Evolutionary conservation across 2,329 filamentous ascomycete species (phyloP).

Genomic region (Neoscytalidium dimidiatum): DNA sequence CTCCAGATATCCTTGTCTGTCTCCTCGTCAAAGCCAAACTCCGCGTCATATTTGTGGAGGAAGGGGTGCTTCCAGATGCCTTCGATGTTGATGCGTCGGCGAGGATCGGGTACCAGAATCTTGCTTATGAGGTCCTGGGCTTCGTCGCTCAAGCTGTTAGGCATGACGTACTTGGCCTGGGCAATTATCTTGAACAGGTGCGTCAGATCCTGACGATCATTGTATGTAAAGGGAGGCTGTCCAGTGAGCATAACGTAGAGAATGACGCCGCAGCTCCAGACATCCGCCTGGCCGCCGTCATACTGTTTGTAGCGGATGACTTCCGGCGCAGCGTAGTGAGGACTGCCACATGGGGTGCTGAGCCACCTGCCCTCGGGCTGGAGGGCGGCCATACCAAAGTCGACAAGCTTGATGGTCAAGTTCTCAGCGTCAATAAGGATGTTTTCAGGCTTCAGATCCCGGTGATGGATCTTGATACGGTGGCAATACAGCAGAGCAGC

Average conservation of each 20-base stretch:
- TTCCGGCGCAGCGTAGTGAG: constrained; percentile 94
- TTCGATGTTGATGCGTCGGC: constrained; percentile 74
- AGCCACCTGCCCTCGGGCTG: constrained; percentile 79
- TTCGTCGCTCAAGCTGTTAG: constrained; percentile 59
- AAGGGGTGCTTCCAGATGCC: constrained; percentile 86
- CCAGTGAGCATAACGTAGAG: constrained; percentile 86
- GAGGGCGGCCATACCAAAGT: constrained; percentile 96
- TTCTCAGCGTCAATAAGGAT: constrained; percentile 75
- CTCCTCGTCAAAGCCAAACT: constrained; percentile 67
- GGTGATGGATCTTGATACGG: constrained; percentile 91
- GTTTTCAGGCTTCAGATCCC: constrained; percentile 96
- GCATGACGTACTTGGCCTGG: constrained; percentile 51
- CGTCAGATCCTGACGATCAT: constrained; percentile 54
- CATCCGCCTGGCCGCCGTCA: constrained; percentile 81
- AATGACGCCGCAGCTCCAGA: constrained; percentile 82
- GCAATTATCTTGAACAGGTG: constrained; percentile 63
- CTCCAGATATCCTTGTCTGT: constrained; percentile 52
- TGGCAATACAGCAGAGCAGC: constrained; percentile 92
- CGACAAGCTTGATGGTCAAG: constrained; percentile 85
- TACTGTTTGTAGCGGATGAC: constrained; percentile 78
- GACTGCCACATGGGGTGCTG: constrained; percentile 90
- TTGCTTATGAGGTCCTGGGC: constrained; percentile 75
- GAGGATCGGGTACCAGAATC: constrained; percentile 79
- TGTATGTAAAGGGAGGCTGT: constrained; percentile 72
- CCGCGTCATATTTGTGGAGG: constrained; percentile 75